A percentile compares a stretch with the other conserved stretches of the same genome.
These are phyloP conservation scores for Trametes punicea DNA, from an alignment of 768 basidiomycete species.

Conservation along the genomic window DNA sequence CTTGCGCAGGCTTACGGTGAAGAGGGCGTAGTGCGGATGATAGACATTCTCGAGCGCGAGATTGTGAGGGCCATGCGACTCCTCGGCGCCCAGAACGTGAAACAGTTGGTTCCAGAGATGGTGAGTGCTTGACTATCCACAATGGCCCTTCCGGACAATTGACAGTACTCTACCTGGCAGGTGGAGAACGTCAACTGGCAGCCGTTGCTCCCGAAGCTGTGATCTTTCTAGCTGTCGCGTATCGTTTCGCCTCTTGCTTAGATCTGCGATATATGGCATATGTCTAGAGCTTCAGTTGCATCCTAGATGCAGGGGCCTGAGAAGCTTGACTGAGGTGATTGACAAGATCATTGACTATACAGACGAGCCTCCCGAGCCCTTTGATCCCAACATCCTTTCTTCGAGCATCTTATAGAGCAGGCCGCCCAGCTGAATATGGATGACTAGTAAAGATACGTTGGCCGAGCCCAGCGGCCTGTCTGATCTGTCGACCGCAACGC, in stretches of 20 bases:
- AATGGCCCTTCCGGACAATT: too few species aligned
- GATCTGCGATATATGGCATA: too few species aligned
- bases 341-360: too few species aligned
- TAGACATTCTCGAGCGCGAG: constrained; percentile 71
- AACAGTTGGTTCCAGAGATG: constrained; percentile 72
- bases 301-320: too few species aligned
- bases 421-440: neutral
- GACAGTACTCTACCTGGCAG: constrained; percentile 12
- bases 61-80: constrained; percentile 74
- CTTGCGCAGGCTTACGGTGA: constrained; percentile 63
- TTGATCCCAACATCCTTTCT: neutral
- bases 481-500: neutral
- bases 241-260: neutral
- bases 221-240: constrained; percentile 7
- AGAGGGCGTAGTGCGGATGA: constrained; percentile 61
- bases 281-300: too few species aligned
- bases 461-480: neutral
- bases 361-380: too few species aligned
- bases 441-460: neutral
- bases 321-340: too few species aligned
- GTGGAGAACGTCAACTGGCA: constrained; percentile 63
- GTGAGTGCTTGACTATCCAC: constrained; percentile 48
- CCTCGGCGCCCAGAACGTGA: constrained; percentile 62
- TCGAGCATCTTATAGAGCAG: neutral
- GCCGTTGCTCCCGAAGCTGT: constrained; percentile 32